Conservation (phyloP, 345 rosid genomes). For the Camelina neglecta region DNA sequence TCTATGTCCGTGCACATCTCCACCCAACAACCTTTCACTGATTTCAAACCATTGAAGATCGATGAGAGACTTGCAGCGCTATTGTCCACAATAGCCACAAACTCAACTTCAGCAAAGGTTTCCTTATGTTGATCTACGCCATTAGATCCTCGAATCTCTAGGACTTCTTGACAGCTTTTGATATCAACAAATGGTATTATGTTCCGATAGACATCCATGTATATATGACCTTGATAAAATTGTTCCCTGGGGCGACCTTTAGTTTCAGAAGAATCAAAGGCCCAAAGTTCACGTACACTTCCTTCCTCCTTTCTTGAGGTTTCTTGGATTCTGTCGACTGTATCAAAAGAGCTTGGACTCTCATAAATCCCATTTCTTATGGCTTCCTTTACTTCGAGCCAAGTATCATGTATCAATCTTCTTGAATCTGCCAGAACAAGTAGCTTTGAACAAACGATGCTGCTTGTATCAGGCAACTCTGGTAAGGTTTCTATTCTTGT, state of each 20-base stretch:
- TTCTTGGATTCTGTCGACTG: neutral
- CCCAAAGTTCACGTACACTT: neutral
- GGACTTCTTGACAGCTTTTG: neutral
- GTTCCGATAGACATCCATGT: neutral
- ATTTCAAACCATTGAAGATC: conserved; percentile 36
- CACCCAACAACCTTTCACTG: conserved; percentile 49
- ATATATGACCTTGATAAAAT: neutral
- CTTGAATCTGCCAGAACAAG: conserved; percentile 26
- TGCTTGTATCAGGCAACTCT: neutral
- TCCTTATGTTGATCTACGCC: conserved; percentile 36
- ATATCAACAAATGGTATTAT: neutral
- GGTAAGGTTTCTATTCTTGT: conserved; percentile 42
- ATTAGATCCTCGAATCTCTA: conserved; percentile 52
- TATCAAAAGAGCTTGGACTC: neutral
- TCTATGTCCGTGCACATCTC: conserved; percentile 45
- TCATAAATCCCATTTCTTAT: neutral
- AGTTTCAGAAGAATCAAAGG: neutral
- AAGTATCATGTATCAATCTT: neutral
- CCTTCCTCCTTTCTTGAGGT: neutral
- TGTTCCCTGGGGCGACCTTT: neutral
- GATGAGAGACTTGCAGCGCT: conserved; percentile 37
- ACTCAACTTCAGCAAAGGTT: conserved; percentile 37
- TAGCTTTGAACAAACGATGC: neutral
- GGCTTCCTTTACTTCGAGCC: conserved; percentile 33
- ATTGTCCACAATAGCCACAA: conserved; percentile 41